phyloP scores from a whole-genome alignment of 2,329 filamentous ascomycete species.

The Pyricularia pennisetigena region DNA sequence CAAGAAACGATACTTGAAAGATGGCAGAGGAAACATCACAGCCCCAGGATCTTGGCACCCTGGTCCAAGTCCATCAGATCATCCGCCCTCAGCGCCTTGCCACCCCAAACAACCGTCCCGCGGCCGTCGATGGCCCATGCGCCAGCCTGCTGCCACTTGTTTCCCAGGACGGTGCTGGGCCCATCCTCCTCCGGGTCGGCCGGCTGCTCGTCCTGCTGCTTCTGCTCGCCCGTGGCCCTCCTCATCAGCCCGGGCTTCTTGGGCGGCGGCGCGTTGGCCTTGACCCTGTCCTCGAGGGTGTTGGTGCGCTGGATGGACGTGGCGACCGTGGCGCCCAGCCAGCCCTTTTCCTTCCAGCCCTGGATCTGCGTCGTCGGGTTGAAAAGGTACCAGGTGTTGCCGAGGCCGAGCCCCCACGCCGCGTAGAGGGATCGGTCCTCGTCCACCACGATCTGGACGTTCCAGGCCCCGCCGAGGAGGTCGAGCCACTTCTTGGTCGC shows the following conservation, averaged over 20 bases:
- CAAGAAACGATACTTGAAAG: background rate
- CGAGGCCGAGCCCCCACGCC: slow-evolving; percentile 46
- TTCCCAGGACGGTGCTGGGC: slow-evolving; percentile 36
- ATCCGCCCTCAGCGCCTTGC: slow-evolving; percentile 35
- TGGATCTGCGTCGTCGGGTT: slow-evolving; percentile 42
- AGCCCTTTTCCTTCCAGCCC: slow-evolving; percentile 43
- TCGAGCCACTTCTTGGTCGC: slow-evolving; percentile 49
- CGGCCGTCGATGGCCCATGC: slow-evolving; percentile 40
- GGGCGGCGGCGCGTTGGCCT: slow-evolving; percentile 18
- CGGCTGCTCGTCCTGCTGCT: slow-evolving; percentile 14
- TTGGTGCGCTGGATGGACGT: slow-evolving; percentile 28
- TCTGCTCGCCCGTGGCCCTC: slow-evolving; percentile 3
- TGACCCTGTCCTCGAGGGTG: slow-evolving; percentile 20
- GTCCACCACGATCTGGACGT: slow-evolving; percentile 44
- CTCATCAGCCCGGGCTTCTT: slow-evolving; percentile 7
- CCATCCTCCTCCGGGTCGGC: slow-evolving; percentile 15
- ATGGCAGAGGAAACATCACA: slow-evolving; percentile 11
- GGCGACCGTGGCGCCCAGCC: slow-evolving; percentile 41
- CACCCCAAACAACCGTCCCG: slow-evolving; percentile 39
- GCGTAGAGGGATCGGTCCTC: slow-evolving; percentile 47
- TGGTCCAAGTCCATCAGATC: slow-evolving; percentile 45
- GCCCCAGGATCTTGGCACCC: slow-evolving; percentile 23
- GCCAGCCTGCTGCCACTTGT: slow-evolving; percentile 46
- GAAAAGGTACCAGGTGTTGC: slow-evolving; percentile 39
- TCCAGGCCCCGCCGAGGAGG: slow-evolving; percentile 46